phyloP scores from a whole-genome alignment of 495 filamentous ascomycete genomes.

The Trichoderma virens region DNA sequence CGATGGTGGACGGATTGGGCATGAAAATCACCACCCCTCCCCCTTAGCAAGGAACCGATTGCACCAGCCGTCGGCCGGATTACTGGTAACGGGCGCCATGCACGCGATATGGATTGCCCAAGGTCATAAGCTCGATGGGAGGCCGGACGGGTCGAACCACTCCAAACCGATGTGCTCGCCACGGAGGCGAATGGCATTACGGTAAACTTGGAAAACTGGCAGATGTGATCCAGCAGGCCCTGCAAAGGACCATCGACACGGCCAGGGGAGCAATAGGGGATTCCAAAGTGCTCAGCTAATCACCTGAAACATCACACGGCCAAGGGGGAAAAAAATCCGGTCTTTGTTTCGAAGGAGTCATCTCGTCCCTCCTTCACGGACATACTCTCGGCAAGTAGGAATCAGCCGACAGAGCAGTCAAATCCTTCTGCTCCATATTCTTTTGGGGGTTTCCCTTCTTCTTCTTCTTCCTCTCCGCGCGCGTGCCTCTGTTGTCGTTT shows the following conservation, averaged over 20 bases:
- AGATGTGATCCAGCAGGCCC: too few relatives aligned
- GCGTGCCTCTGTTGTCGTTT: too few relatives aligned
- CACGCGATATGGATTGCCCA: not conserved
- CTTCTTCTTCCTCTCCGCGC: too few relatives aligned
- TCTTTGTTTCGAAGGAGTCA: not conserved
- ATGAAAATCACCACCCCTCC: not conserved
- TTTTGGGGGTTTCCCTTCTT: not conserved
- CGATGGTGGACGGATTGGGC: not conserved
- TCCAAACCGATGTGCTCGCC: too few relatives aligned
- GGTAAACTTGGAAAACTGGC: too few relatives aligned
- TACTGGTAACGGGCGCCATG: not conserved
- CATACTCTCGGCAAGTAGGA: slow-evolving; percentile 3
- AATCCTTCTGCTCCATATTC: not conserved
- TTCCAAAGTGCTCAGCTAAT: not conserved
- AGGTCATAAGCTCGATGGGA: too few relatives aligned
- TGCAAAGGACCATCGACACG: too few relatives aligned
- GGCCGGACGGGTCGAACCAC: too few relatives aligned
- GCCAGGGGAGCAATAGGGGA: too few relatives aligned
- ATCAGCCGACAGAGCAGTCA: slow-evolving; percentile 2
- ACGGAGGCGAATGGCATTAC: too few relatives aligned
- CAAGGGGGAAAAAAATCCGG: not conserved
- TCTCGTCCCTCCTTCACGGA: not conserved
- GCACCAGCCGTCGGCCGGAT: not conserved
- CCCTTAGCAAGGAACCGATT: not conserved
- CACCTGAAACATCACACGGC: not conserved